Conservation (phyloP, 768 basidiomycete genomes). For the Calocybe indica region DNA sequence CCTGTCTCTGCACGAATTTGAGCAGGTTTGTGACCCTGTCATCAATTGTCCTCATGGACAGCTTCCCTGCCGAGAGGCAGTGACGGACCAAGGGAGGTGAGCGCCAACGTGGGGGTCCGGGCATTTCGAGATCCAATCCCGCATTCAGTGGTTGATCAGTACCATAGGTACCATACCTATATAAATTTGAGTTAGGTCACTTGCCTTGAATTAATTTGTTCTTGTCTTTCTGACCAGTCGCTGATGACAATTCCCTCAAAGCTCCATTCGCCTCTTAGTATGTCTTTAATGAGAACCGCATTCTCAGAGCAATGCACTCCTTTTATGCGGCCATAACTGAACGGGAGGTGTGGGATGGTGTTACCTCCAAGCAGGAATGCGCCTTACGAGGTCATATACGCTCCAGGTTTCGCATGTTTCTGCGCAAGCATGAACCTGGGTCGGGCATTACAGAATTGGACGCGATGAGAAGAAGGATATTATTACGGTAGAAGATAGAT, state of each 20-base stretch:
- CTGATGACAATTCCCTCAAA: conserved; percentile 69
- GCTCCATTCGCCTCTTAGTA: conserved; percentile 73
- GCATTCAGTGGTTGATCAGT: conserved; percentile 66
- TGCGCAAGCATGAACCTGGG: conserved; percentile 64
- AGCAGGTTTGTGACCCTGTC: conserved; percentile 46
- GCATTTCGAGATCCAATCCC: conserved; percentile 77
- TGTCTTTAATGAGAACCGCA: conserved; percentile 46
- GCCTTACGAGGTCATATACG: conserved; percentile 60
- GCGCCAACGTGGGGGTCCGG: conserved; percentile 68
- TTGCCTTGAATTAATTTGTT: no score
- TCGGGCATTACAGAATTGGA: neutral
- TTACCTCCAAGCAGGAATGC: neutral
- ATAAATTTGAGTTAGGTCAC: neutral
- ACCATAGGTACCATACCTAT: conserved; percentile 68
- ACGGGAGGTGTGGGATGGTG: neutral
- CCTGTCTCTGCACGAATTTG: conserved; percentile 51
- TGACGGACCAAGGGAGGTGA: conserved; percentile 33
- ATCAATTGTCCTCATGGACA: conserved; percentile 38
- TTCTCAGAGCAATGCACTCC: conserved; percentile 71
- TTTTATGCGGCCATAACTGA: conserved; percentile 68
- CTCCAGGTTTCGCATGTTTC: conserved; percentile 52
- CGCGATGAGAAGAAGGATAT: neutral
- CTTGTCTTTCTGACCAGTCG: conserved; percentile 50
- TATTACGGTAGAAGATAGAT: conserved; percentile 66
- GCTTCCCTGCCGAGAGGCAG: conserved; percentile 38